phyloP scores from a whole-genome alignment of 2,329 filamentous ascomycete species.

The Colletotrichum sp. region DNA sequence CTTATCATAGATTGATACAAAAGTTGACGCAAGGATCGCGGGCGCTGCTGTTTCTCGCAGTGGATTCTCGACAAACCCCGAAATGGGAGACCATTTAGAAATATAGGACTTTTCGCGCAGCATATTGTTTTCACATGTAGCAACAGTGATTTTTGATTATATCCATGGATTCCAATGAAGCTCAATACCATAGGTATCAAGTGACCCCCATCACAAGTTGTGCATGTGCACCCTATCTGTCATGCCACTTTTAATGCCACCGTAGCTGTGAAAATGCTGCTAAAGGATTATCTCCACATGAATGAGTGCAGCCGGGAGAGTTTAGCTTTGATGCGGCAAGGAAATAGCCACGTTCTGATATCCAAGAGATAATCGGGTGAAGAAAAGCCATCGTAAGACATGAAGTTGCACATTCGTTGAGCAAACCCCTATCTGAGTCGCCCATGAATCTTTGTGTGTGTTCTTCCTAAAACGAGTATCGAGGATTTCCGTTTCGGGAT shows the following conservation, averaged over 20 bases:
- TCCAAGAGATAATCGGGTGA: neutral
- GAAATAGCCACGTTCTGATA: neutral
- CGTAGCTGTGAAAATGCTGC: neutral
- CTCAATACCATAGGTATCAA: neutral
- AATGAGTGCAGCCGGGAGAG: neutral
- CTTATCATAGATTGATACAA: neutral
- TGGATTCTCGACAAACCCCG: neutral
- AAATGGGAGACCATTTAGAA: neutral
- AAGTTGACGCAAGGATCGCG: neutral
- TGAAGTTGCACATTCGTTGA: neutral
- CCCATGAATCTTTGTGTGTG: neutral
- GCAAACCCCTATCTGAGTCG: neutral
- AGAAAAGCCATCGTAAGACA: neutral
- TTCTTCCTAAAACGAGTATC: neutral
- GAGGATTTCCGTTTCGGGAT: neutral
- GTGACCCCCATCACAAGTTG: neutral
- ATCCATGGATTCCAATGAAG: neutral
- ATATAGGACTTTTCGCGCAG: neutral
- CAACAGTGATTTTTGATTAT: neutral
- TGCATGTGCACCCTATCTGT: neutral
- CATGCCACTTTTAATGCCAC: neutral
- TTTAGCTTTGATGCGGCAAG: neutral
- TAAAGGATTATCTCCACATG: neutral
- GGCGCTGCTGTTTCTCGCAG: neutral
- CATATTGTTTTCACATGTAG: fast-evolving